A percentile compares a stretch with the other conserved stretches of the same genome.
Evolutionary conservation across 208 protist species (phyloP).

Genomic region (Trypanosoma rangeli): DNA sequence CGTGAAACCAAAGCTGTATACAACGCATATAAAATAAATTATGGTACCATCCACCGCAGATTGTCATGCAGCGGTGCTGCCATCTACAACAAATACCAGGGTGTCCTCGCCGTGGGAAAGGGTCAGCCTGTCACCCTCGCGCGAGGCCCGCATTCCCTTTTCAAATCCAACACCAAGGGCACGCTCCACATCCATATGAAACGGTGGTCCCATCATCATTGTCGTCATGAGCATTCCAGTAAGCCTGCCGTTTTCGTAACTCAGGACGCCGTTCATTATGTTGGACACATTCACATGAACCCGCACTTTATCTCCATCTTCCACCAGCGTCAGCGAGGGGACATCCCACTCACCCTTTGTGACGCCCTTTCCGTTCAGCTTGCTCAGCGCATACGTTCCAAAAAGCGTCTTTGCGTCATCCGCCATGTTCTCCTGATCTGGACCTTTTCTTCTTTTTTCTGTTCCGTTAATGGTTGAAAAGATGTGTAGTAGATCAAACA

Average conservation of each 20-base stretch:
- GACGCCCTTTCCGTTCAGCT: background rate
- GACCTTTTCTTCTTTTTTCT: background rate
- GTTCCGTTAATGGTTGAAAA: no score
- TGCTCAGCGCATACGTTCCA: background rate
- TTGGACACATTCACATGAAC: background rate
- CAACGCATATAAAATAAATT: background rate
- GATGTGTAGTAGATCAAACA: no score
- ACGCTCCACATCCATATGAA: slow-evolving; percentile 38
- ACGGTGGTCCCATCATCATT: slow-evolving; percentile 32
- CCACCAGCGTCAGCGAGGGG: background rate
- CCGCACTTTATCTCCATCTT: background rate
- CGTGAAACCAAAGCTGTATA: no score
- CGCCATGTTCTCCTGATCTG: background rate
- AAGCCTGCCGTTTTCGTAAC: slow-evolving; percentile 30
- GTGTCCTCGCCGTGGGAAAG: slow-evolving; percentile 28
- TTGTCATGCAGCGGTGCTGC: background rate
- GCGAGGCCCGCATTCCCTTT: slow-evolving; percentile 30
- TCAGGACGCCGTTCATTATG: slow-evolving; percentile 24
- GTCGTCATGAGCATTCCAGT: slow-evolving; percentile 36
- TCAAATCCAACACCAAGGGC: slow-evolving; percentile 29
- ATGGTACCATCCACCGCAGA: background rate
- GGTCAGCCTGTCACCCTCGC: slow-evolving; percentile 24
- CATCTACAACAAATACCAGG: slow-evolving; percentile 24
- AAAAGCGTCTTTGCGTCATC: background rate
- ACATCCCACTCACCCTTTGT: background rate